These are phyloP conservation scores for Daldinia grandis DNA, from an alignment of 495 filamentous ascomycete species.

Conservation along the genomic window DNA sequence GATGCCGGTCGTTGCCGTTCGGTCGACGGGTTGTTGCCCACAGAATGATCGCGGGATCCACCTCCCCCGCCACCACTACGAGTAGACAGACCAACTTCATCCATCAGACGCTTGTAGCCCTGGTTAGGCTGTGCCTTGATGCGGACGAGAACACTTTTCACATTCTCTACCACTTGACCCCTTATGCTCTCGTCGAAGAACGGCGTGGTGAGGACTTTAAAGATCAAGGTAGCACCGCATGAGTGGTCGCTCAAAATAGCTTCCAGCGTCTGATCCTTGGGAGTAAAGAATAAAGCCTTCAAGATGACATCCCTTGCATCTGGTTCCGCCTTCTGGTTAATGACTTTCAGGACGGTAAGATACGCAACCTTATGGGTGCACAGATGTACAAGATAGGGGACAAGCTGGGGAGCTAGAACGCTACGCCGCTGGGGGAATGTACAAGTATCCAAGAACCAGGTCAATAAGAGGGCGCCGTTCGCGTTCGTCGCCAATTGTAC, in stretches of 20 bases:
- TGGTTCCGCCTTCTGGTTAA: conserved; percentile 95
- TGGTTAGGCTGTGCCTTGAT: conserved; percentile 94
- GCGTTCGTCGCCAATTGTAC: conserved; percentile 96
- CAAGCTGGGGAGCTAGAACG: conserved; percentile 89
- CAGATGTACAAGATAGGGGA: conserved; percentile 95
- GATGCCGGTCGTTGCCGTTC: conserved; percentile 65
- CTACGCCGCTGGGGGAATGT: conserved; percentile 92
- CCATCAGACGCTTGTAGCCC: conserved; percentile 98
- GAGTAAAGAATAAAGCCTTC: conserved; percentile 93
- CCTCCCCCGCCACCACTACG: conserved; percentile 54
- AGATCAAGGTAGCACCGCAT: conserved; percentile 94
- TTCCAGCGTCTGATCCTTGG: conserved; percentile 85
- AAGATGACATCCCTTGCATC: conserved; percentile 93
- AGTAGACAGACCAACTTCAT: conserved; percentile 87
- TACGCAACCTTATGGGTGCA: conserved; percentile 99
- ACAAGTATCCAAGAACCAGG: conserved; percentile 99
- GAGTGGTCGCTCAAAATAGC: conserved; percentile 90
- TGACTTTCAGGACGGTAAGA: conserved; percentile 95
- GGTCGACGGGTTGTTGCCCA: conserved; percentile 43
- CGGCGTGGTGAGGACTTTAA: conserved; percentile 96
- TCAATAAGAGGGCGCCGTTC: conserved; percentile 91
- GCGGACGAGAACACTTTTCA: conserved; percentile 85
- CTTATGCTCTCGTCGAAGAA: conserved; percentile 96
- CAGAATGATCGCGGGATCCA: conserved; percentile 55
- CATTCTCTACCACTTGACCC: conserved; percentile 85